These are phyloP conservation scores for Meripilus lineatus DNA, from an alignment of 1,284 basidiomycete species.

Conservation along the genomic window DNA sequence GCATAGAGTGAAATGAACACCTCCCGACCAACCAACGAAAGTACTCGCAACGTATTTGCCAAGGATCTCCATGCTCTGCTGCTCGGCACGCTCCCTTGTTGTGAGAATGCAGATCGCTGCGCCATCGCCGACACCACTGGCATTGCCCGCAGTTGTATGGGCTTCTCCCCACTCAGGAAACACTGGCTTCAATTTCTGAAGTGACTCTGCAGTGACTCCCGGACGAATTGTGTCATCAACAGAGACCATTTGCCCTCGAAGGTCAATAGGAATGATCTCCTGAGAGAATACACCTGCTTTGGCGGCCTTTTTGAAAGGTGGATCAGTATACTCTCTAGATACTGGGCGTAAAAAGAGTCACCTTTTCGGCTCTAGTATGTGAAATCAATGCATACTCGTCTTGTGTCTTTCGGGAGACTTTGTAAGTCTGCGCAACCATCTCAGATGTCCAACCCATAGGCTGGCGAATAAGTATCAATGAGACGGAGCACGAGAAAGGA, in stretches of 20 bases:
- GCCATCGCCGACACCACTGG: constrained; percentile 93
- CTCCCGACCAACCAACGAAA: constrained; percentile 61
- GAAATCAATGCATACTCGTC: constrained; percentile 81
- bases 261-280: constrained; percentile 77
- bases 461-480: constrained; percentile 31
- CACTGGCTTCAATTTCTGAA: constrained; percentile 64
- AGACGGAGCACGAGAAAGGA: not conserved
- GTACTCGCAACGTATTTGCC: constrained; percentile 85
- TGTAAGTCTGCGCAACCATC: constrained; percentile 75
- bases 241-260: constrained; percentile 51
- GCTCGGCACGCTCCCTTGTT: constrained; percentile 77
- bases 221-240: constrained; percentile 81
- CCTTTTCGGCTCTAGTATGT: constrained; percentile 71
- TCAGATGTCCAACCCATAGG: constrained; percentile 95
- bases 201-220: constrained; percentile 67
- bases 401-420: constrained; percentile 71
- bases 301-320: constrained; percentile 41
- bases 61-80: constrained; percentile 81
- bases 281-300: constrained; percentile 64
- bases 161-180: constrained; percentile 77
- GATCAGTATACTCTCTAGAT: not conserved
- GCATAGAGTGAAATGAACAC: too few species aligned
- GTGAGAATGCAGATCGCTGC: constrained; percentile 89
- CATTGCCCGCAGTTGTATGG: constrained; percentile 85
- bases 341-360: not conserved